phyloP scores from a whole-genome alignment of 805 yeast genomes.

The Myxozyma melibiosi region DNA sequence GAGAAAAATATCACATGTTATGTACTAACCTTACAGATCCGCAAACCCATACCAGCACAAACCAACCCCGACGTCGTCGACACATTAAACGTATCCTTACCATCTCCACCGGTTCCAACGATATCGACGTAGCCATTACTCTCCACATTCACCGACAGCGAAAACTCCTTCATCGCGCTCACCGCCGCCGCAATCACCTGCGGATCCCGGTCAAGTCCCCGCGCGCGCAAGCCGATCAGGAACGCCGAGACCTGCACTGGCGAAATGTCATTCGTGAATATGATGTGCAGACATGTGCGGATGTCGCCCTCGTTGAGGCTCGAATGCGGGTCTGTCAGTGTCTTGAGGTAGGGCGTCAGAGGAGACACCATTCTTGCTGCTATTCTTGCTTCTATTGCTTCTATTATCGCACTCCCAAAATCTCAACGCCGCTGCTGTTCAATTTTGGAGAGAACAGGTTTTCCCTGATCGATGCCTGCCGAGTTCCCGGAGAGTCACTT shows the following conservation, averaged over 20 bases:
- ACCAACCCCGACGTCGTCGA: constrained; percentile 94
- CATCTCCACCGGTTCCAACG: constrained; percentile 99
- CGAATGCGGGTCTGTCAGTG: constrained; percentile 62
- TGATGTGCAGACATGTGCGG: constrained; percentile 59
- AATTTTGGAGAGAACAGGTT: too few species aligned
- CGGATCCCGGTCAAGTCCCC: constrained; percentile 78
- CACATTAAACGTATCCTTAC: constrained; percentile 95
- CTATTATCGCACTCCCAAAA: too few species aligned
- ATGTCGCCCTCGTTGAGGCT: constrained; percentile 66
- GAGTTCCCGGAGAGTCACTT: background rate
- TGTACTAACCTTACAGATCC: constrained; percentile 71
- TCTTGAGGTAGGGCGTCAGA: constrained; percentile 63
- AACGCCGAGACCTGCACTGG: constrained; percentile 78
- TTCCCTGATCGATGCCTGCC: background rate
- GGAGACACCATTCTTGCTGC: constrained; percentile 13
- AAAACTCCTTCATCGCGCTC: constrained; percentile 64
- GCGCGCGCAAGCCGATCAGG: constrained; percentile 71
- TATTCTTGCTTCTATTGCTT: background rate
- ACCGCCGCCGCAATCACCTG: constrained; percentile 87
- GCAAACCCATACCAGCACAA: constrained; percentile 82
- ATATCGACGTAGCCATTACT: constrained; percentile 69
- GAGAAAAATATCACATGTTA: too few species aligned
- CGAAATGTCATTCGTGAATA: constrained; percentile 62
- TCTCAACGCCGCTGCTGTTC: too few species aligned
- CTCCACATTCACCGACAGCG: constrained; percentile 52